Percentiles rank a stretch among this genome's conserved stretches.
phyloP scores from a whole-genome alignment of 176 grass and related monocot species.

The Cenchrus fungigraminus region DNA sequence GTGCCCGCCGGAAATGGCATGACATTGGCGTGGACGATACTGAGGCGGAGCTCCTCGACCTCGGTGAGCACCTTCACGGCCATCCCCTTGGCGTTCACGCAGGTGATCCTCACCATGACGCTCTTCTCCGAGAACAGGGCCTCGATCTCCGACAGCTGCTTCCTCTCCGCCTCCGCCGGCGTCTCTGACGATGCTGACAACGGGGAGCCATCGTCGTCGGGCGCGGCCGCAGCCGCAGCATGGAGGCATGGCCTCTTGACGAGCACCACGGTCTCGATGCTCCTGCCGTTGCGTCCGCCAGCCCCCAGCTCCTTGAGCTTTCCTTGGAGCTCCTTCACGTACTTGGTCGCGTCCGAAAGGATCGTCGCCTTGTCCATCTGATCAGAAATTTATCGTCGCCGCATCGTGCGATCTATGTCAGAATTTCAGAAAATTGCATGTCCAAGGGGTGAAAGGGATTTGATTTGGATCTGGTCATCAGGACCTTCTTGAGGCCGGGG shows the following conservation, averaged over 20 bases:
- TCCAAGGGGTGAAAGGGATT: background rate
- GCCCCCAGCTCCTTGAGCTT: constrained; percentile 60
- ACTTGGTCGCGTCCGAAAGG: constrained; percentile 55
- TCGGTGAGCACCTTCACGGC: constrained; percentile 60
- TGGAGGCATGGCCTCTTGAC: constrained; percentile 49
- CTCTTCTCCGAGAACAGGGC: constrained; percentile 45
- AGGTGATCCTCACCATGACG: constrained; percentile 65
- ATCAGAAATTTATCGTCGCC: background rate
- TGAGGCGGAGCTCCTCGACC: constrained; percentile 59
- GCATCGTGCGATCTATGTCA: background rate
- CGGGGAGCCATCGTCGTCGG: constrained; percentile 4
- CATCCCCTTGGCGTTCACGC: constrained; percentile 50
- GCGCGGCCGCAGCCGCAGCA: background rate
- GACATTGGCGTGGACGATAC: constrained; percentile 57
- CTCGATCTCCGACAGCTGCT: constrained; percentile 56
- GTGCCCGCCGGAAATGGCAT: constrained; percentile 57
- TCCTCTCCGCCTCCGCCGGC: background rate
- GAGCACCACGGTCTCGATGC: constrained; percentile 42
- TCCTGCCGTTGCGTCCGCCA: constrained; percentile 27
- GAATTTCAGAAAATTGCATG: too few species aligned
- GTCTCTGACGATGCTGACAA: background rate
- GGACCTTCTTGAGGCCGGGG: constrained; percentile 75
- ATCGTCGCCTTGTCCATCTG: constrained; percentile 86
- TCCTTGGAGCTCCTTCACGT: constrained; percentile 65
- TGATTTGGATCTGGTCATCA: background rate